phyloP scores from a whole-genome alignment of 106 monocot genomes.

The Platanthera guangdongensis region DNA sequence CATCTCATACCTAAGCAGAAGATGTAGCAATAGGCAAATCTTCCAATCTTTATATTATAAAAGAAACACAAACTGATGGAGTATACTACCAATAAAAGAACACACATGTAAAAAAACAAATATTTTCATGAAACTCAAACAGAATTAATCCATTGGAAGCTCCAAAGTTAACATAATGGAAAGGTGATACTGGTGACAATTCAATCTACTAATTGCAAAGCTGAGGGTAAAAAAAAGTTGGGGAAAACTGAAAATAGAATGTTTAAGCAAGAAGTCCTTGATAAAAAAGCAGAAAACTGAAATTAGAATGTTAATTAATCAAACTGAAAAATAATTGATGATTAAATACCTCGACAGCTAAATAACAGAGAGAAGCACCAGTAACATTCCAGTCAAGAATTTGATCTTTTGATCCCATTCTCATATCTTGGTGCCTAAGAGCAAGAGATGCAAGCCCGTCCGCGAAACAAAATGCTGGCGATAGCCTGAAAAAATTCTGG shows the following conservation, averaged over 20 bases:
- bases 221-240: no score
- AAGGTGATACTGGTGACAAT: no score
- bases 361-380: constrained; percentile 82
- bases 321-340: not conserved
- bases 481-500: constrained; percentile 76
- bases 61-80: not conserved
- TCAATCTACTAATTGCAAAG: no score
- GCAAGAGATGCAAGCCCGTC: constrained; percentile 94
- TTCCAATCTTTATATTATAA: not conserved
- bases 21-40: not conserved
- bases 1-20: not conserved
- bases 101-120: no score
- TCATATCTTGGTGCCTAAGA: constrained; percentile 74
- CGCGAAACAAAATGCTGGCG: constrained; percentile 86
- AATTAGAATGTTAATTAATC: not conserved
- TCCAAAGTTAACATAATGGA: no score
- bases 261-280: not conserved
- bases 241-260: no score
- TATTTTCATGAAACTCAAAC: no score
- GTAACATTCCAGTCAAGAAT: constrained; percentile 77
- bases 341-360: constrained; percentile 63
- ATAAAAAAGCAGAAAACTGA: not conserved
- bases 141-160: no score
- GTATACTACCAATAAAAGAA: not conserved
- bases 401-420: constrained; percentile 31